Evolutionary conservation across 108 stramenopile genomes (phyloP).

Genomic region (Cylindrotheca fusiformis): DNA sequence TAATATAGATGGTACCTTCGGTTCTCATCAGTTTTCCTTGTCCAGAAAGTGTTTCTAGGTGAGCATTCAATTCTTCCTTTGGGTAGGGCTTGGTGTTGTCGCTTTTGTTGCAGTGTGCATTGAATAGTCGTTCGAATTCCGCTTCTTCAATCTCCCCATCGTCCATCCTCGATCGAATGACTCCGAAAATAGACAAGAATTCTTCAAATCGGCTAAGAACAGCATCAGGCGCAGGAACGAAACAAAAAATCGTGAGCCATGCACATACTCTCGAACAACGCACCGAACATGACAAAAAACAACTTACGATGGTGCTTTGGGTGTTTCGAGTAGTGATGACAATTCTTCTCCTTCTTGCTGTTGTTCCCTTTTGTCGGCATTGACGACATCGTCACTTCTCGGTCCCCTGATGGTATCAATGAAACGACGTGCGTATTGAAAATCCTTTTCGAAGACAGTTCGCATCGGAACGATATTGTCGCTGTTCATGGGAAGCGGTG

Average conservation of each 20-base stretch:
- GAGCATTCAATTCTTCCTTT: slow-evolving; percentile 6
- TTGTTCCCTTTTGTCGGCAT: too few species aligned
- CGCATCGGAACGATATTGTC: not conserved
- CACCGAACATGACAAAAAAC: not conserved
- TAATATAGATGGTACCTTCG: slow-evolving; percentile 28
- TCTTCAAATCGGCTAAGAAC: slow-evolving; percentile 21
- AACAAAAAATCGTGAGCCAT: not conserved
- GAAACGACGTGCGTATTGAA: not conserved
- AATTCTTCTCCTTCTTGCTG: not conserved
- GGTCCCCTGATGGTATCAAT: not conserved
- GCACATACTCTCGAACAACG: not conserved
- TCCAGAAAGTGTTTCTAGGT: slow-evolving; percentile 11
- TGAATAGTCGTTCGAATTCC: slow-evolving; percentile 6
- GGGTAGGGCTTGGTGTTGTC: slow-evolving; percentile 9
- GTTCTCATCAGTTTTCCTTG: slow-evolving; percentile 37
- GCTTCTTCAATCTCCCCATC: slow-evolving; percentile 25
- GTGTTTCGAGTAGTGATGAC: too few species aligned
- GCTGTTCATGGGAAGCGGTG: not conserved
- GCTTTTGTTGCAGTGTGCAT: too few species aligned
- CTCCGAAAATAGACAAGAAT: slow-evolving; percentile 21
- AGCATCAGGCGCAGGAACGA: not conserved
- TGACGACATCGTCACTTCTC: not conserved
- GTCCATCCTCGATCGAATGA: slow-evolving; percentile 18
- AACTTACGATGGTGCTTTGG: not conserved
- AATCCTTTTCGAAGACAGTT: not conserved